Percentiles rank a stretch among this genome's conserved stretches.
These are phyloP conservation scores for Chaetomium fimeti DNA, from an alignment of 495 filamentous ascomycete genomes.

Conservation along the genomic window DNA sequence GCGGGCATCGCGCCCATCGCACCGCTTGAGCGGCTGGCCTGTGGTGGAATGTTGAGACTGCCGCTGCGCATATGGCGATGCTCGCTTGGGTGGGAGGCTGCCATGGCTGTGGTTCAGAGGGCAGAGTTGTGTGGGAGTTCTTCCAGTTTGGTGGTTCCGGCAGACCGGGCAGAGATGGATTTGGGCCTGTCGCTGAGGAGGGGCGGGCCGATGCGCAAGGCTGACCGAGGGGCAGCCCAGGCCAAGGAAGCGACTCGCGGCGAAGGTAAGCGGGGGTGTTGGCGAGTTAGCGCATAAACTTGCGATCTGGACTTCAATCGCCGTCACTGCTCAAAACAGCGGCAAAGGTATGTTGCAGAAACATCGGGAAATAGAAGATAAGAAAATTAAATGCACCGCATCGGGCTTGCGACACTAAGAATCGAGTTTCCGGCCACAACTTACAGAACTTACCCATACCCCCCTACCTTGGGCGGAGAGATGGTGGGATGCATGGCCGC, in stretches of 20 bases:
- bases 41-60: slow-evolving; percentile 53
- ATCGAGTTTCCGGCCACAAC: no score
- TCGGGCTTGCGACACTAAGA: no score
- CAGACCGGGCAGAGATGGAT: slow-evolving; percentile 1
- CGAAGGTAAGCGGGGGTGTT: neutral
- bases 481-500: no score
- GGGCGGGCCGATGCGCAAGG: slow-evolving; percentile 10
- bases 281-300: neutral
- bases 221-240: slow-evolving; percentile 9
- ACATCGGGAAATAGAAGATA: no score
- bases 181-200: slow-evolving; percentile 6
- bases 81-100: slow-evolving; percentile 43
- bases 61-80: slow-evolving; percentile 55
- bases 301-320: neutral
- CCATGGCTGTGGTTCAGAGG: slow-evolving; percentile 21
- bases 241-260: neutral
- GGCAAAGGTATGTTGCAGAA: no score
- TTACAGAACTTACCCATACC: no score
- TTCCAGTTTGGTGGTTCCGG: neutral
- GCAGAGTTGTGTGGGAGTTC: neutral
- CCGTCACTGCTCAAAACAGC: no score
- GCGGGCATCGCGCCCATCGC: slow-evolving; percentile 46
- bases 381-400: no score
- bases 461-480: no score
- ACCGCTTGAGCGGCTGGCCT: slow-evolving; percentile 31